Evolutionary conservation across 2,329 filamentous ascomycete genomes (phyloP), one percentile per base, ranked within the genome.

Genomic region (Dactylellina parvicollis): DNA sequence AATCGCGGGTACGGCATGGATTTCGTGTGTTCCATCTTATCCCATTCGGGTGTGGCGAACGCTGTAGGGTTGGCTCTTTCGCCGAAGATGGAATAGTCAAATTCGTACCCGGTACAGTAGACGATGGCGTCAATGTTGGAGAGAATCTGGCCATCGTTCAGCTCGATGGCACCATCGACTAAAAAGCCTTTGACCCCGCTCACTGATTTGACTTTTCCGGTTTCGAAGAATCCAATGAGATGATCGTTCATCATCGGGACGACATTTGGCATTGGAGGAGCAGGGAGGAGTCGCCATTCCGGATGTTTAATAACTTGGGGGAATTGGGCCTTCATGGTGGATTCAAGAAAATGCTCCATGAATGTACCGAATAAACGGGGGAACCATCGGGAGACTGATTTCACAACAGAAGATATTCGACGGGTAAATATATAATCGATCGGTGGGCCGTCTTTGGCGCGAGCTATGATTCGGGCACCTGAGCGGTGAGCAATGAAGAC

Each of bases 31-130:
- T 70, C 67, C 8, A 22, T 44, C 28, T 57, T 30, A 34, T 73
- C 54, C n/a, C 57, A 57, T 18, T 34, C 40, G 5, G 22, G 49
- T 7, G 28, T 36, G 28, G 30, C 30, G 26, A 20, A 61, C 32
- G 67, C 32, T 1, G 75, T 76, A 16, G 78, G 78, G 40, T 80
- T 78, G 32, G 76, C 75, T 9, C 75, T 71, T 22, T 24, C 18
- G 12, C 78, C 77, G 9, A 78, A 26, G 18, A 80, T 60, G 26
- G 76, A 74, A 44, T 75, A 79, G 69, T 78, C 74, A 38, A 76
- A 69, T 10, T 75, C 65, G 72, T 81, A 81, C 40, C 80, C 80
- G 8, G 80, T 81, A 61, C 79, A 80, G 62, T 76, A 80, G 50
- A 81, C 78, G 32, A 81, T 78, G 10, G 77, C 76, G 57, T 80